Conservation (phyloP, 495 filamentous ascomycete species). For the Daldinia childiae region DNA sequence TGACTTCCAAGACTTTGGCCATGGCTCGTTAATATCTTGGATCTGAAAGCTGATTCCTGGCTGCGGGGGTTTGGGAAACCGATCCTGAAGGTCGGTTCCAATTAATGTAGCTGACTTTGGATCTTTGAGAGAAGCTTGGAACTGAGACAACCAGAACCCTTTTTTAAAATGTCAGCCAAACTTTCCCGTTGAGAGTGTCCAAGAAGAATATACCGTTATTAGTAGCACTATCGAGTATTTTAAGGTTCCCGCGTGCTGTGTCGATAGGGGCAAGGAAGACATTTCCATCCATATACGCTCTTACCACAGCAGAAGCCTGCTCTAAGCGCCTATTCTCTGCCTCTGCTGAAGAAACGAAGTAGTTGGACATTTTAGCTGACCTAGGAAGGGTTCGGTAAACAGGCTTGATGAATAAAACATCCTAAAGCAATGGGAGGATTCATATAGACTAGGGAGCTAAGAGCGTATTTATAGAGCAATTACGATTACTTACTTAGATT, state of each 20-base stretch:
- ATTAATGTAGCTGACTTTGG: conserved; percentile 18
- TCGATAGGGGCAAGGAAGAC: conserved; percentile 22
- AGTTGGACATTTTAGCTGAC: conserved; percentile 4
- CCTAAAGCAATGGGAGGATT: not conserved
- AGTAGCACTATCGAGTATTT: conserved; percentile 18
- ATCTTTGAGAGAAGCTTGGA: conserved; percentile 18
- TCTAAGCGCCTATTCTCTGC: conserved; percentile 24
- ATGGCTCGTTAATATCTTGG: conserved; percentile 30
- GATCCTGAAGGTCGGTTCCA: conserved; percentile 17
- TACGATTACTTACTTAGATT: not conserved
- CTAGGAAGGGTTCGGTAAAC: not conserved
- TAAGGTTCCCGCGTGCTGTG: not conserved
- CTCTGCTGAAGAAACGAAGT: conserved; percentile 7
- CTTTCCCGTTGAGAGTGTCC: not conserved
- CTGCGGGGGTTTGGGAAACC: conserved; percentile 19
- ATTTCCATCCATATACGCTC: conserved; percentile 23
- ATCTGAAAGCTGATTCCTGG: conserved; percentile 14
- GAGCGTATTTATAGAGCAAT: not conserved
- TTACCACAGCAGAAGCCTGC: not conserved
- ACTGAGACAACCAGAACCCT: conserved; percentile 24
- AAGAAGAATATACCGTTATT: not conserved
- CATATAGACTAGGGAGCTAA: not conserved
- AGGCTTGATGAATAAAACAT: not conserved
- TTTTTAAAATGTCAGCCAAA: not conserved
- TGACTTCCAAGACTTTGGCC: conserved; percentile 20